A percentile compares a stretch with the other conserved stretches of the same genome.
phyloP scores from a whole-genome alignment of 805 yeast species.

The Starmerella etchellsii region DNA sequence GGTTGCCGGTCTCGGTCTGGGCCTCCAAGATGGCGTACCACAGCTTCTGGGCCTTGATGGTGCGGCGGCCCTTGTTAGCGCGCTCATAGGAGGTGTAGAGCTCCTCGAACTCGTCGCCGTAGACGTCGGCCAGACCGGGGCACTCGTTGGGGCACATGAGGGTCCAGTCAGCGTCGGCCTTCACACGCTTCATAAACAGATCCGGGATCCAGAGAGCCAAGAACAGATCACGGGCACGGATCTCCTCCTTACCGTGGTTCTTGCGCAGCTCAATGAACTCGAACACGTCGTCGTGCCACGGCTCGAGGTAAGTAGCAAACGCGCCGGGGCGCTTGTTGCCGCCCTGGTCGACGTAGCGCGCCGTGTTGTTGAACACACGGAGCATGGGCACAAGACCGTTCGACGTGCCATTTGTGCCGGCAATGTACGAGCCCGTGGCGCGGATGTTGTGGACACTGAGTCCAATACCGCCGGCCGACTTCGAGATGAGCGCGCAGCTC shows the following conservation, averaged over 20 bases:
- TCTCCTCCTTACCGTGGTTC: conserved; percentile 90
- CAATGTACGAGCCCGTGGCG: conserved; percentile 72
- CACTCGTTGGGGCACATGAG: conserved; percentile 81
- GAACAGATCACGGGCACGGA: conserved; percentile 84
- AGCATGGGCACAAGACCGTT: conserved; percentile 94
- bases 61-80: conserved; percentile 50
- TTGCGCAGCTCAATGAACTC: conserved; percentile 77
- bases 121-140: conserved; percentile 69
- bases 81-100: conserved; percentile 62
- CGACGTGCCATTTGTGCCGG: conserved; percentile 86
- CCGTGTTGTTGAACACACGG: conserved; percentile 88
- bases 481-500: conserved; percentile 79
- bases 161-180: conserved; percentile 69
- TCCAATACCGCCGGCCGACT: conserved; percentile 94
- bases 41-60: conserved; percentile 73
- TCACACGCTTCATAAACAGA: conserved; percentile 83
- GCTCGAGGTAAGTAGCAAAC: conserved; percentile 83
- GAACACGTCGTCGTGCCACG: conserved; percentile 92
- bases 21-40: conserved; percentile 85
- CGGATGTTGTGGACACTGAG: conserved; percentile 78
- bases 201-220: conserved; percentile 93
- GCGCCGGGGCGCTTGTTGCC: conserved; percentile 98
- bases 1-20: conserved; percentile 94
- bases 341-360: conserved; percentile 95
- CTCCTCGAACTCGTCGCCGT: conserved; percentile 70